A percentile compares a stretch with the other conserved stretches of the same genome.
These are phyloP conservation scores for Amylostereum areolatum DNA, from an alignment of 1,284 basidiomycete species.

Conservation along the genomic window DNA sequence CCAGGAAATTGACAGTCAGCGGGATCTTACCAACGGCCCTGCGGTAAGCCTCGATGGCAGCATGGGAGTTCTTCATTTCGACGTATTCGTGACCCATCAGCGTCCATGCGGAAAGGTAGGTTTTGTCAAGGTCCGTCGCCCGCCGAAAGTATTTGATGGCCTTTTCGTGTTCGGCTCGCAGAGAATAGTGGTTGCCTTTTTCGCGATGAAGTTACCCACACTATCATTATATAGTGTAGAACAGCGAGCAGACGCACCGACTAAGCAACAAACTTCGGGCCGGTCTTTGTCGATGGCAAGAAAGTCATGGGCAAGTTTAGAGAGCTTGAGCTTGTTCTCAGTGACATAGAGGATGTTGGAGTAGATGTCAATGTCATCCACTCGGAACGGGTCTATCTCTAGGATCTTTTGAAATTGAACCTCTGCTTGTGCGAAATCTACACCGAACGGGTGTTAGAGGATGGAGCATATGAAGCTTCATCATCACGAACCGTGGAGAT, in stretches of 20 bases:
- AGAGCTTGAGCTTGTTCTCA: constrained; percentile 83
- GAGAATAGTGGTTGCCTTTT: constrained; percentile 92
- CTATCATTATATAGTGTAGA: not conserved
- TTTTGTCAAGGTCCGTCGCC: constrained; percentile 90
- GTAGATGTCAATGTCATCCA: constrained; percentile 95
- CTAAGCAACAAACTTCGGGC: constrained; percentile 91
- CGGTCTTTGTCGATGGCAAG: constrained; percentile 83
- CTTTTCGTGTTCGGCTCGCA: constrained; percentile 90
- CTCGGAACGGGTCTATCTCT: constrained; percentile 77
- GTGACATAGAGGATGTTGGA: constrained; percentile 97
- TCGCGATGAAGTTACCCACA: constrained; percentile 1
- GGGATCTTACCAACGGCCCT: constrained; percentile 78
- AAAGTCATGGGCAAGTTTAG: constrained; percentile 90
- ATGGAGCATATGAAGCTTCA: not conserved
- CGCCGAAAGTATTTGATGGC: constrained; percentile 94
- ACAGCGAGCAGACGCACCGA: constrained; percentile 55
- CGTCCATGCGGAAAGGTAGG: constrained; percentile 98
- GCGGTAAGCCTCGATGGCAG: constrained; percentile 96
- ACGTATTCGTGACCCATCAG: constrained; percentile 98
- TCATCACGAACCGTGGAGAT: constrained; percentile 67
- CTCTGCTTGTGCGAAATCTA: constrained; percentile 85
- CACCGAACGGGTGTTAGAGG: not conserved
- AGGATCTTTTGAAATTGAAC: constrained; percentile 80
- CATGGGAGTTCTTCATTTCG: constrained; percentile 98
- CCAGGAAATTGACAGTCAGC: not conserved